Evolutionary conservation across 192 early-diverging fungal species (phyloP).

Genomic region (Rhizophagus sp.): DNA sequence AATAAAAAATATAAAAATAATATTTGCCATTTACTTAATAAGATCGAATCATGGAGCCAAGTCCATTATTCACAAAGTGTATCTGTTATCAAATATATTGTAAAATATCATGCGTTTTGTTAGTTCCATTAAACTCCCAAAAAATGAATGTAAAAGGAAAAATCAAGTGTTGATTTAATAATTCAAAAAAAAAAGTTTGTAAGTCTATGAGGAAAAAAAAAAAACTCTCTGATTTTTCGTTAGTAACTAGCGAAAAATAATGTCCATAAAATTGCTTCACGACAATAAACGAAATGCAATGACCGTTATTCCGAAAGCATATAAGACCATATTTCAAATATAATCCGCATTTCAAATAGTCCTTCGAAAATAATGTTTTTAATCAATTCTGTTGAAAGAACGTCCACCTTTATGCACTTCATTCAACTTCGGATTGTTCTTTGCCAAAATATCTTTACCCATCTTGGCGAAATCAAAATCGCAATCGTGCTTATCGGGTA

Average conservation of each 20-base stretch:
- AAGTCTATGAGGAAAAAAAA: neutral
- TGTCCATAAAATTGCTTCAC: neutral
- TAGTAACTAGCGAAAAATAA: neutral
- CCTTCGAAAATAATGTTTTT: constrained; percentile 1
- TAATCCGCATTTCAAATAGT: neutral
- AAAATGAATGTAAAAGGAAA: neutral
- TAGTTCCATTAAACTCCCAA: neutral
- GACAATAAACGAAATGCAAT: neutral
- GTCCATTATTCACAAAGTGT: neutral
- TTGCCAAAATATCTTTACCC: constrained; percentile 69
- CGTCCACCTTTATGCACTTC: constrained; percentile 73
- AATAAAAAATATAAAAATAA: neutral
- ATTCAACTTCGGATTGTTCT: constrained; percentile 76
- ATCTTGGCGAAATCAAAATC: constrained; percentile 76
- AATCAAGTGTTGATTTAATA: neutral
- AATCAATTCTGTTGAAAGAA: constrained; percentile 68
- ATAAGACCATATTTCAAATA: neutral
- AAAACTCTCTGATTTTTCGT: neutral
- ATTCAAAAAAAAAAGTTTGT: neutral
- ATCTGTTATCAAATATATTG: neutral
- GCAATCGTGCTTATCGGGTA: constrained; percentile 72
- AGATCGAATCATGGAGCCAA: neutral
- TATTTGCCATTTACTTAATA: neutral
- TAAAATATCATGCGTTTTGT: neutral
- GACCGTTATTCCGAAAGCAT: neutral